Conservation (phyloP, 2,329 filamentous ascomycete species). For the Penicillium sp. region DNA sequence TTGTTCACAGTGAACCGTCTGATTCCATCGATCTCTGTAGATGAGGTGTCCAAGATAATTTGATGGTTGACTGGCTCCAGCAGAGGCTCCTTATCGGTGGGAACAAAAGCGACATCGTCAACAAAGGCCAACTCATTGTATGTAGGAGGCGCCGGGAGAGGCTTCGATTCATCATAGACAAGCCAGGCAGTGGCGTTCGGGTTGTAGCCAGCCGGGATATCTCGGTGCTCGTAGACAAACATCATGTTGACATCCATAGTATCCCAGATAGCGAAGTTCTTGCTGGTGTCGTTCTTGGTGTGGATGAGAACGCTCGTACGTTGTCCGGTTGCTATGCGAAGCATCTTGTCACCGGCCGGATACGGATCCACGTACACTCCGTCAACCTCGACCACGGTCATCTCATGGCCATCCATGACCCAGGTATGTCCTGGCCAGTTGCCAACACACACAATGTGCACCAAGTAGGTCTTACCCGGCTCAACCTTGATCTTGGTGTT, state of each 20-base stretch:
- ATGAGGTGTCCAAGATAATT: conserved; percentile 44
- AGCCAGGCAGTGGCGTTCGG: conserved; percentile 47
- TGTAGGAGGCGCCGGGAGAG: conserved; percentile 45
- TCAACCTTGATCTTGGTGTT: conserved; percentile 55
- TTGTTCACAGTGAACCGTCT: conserved; percentile 62
- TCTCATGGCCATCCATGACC: conserved; percentile 41
- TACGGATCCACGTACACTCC: conserved; percentile 31
- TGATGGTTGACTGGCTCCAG: conserved; percentile 29
- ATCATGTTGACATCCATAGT: conserved; percentile 61
- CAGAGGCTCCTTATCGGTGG: conserved; percentile 20
- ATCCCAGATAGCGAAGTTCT: conserved; percentile 62
- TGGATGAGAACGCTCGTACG: conserved; percentile 52
- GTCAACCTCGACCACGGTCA: conserved; percentile 37
- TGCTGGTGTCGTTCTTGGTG: conserved; percentile 54
- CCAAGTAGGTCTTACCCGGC: conserved; percentile 64
- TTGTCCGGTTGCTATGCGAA: conserved; percentile 65
- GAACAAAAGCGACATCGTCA: conserved; percentile 53
- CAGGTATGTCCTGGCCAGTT: conserved; percentile 56
- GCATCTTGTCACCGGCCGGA: conserved; percentile 50
- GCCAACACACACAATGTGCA: conserved; percentile 67
- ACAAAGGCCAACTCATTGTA: conserved; percentile 60
- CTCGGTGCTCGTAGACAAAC: conserved; percentile 26
- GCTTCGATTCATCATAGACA: conserved; percentile 48
- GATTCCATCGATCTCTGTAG: conserved; percentile 64
- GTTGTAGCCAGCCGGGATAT: conserved; percentile 61